Conservation (phyloP, 139 green algal species). For the Micractinium conductrix region DNA sequence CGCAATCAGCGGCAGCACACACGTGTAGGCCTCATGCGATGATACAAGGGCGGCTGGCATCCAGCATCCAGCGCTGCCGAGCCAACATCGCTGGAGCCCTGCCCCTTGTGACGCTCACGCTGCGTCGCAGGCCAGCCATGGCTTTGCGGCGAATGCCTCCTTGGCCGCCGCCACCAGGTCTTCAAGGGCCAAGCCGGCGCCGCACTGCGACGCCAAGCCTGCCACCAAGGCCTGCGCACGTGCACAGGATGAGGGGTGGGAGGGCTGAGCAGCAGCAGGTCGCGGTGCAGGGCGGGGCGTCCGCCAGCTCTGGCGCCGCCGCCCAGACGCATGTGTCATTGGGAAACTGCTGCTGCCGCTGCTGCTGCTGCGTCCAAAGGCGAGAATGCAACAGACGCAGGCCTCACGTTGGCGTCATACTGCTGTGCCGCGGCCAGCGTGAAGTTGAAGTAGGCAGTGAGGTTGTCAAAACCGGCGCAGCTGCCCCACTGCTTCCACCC, state of each 20-base stretch:
- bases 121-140: conserved; percentile 4
- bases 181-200: not conserved
- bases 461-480: not conserved
- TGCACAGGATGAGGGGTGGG: not conserved
- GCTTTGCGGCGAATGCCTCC: not conserved
- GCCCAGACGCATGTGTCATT: no score
- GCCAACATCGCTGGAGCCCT: not conserved
- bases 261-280: no score
- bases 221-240: not conserved
- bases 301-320: no score
- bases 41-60: no score
- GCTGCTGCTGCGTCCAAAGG: no score
- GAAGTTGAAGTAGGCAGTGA: not conserved
- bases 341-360: no score
- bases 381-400: not conserved
- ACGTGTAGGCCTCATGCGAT: no score
- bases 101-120: conserved; percentile 10
- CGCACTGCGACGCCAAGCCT: conserved; percentile 6
- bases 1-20: no score
- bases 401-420: not conserved
- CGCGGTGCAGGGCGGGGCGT: no score
- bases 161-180: not conserved
- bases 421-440: not conserved
- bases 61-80: not conserved
- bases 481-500: not conserved